These are phyloP conservation scores for Aegilops umbellulata DNA, from an alignment of 176 grass and related monocot species.

Conservation along the genomic window DNA sequence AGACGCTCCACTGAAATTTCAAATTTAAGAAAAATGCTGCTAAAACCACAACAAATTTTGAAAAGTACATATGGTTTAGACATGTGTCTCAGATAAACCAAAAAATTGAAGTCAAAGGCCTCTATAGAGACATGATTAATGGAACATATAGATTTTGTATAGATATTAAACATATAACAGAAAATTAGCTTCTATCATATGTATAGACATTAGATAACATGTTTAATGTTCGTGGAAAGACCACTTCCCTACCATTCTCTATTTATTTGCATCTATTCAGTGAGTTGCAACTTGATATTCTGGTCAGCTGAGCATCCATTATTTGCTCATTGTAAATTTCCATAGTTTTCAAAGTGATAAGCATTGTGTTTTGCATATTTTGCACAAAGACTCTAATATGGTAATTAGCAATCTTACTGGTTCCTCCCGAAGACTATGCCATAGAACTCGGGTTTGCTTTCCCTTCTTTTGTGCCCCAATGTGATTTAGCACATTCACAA, in stretches of 20 bases:
- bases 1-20: neutral
- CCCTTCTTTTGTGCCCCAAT: constrained; percentile 81
- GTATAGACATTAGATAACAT: neutral
- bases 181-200: neutral
- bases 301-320: neutral
- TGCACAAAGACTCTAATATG: constrained; percentile 7
- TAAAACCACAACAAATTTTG: constrained; percentile 8
- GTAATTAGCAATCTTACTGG: constrained; percentile 52
- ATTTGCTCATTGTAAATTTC: neutral
- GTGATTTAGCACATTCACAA: constrained; percentile 90
- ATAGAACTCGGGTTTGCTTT: constrained; percentile 71
- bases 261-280: neutral
- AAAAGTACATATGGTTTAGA: constrained; percentile 13
- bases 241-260: neutral
- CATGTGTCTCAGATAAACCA: constrained; percentile 5
- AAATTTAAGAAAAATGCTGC: constrained; percentile 3
- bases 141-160: neutral
- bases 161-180: neutral
- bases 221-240: neutral
- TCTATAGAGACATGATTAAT: neutral
- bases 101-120: neutral
- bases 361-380: neutral
- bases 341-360: neutral
- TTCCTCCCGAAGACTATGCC: constrained; percentile 98
- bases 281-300: neutral